phyloP scores from a whole-genome alignment of 1,284 basidiomycete genomes.

The Limonomyces culmigenus region DNA sequence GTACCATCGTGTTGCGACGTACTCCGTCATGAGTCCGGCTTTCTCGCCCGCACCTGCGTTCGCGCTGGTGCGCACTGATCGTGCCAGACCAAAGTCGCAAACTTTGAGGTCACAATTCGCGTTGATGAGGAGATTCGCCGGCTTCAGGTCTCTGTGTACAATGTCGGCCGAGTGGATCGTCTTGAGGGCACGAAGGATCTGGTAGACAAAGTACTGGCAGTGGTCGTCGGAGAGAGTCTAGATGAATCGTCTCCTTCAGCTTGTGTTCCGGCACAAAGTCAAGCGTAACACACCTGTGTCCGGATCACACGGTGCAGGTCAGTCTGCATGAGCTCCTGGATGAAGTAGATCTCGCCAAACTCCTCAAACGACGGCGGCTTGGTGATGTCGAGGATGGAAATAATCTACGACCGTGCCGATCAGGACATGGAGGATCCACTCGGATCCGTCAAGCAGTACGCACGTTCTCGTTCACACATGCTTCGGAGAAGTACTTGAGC shows the following conservation, averaged over 20 bases:
- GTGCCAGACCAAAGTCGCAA: constrained; percentile 74
- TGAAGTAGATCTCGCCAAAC: constrained; percentile 79
- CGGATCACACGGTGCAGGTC: constrained; percentile 84
- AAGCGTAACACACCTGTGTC: constrained; percentile 70
- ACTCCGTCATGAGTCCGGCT: constrained; percentile 70
- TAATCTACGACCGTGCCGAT: too few species aligned
- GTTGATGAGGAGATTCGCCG: constrained; percentile 67
- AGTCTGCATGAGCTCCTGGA: constrained; percentile 86
- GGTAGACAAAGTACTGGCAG: constrained; percentile 51
- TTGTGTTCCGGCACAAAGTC: too few species aligned
- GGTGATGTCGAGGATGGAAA: constrained; percentile 77
- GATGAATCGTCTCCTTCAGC: constrained; percentile 3
- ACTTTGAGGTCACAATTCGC: constrained; percentile 78
- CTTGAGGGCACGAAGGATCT: constrained; percentile 70
- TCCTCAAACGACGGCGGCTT: constrained; percentile 58
- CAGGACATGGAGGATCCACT: too few species aligned
- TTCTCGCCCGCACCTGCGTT: constrained; percentile 40
- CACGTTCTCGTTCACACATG: constrained; percentile 67
- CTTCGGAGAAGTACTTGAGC: constrained; percentile 70
- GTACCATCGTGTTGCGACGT: constrained; percentile 78
- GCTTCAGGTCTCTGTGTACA: constrained; percentile 71
- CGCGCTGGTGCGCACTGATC: constrained; percentile 46
- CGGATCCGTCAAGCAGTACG: too few species aligned
- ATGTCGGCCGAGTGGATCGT: constrained; percentile 71
- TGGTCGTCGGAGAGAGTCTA: not conserved